phyloP scores from a whole-genome alignment of 257 asterid genomes.

The Salvia miltiorrhiza region DNA sequence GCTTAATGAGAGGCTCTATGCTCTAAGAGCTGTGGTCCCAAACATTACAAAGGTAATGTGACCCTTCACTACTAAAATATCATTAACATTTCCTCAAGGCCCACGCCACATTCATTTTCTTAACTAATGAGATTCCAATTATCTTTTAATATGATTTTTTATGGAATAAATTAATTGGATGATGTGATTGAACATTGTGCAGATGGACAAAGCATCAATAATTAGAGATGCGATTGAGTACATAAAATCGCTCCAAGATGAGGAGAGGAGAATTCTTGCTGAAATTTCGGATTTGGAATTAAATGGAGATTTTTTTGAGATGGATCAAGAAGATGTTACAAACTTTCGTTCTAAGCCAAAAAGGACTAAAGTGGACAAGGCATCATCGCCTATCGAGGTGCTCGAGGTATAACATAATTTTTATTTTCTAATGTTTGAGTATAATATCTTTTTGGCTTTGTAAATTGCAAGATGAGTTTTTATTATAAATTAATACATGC shows the following conservation, averaged over 20 bases:
- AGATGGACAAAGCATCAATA: constrained; percentile 87
- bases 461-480: background rate
- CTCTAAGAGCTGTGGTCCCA: constrained; percentile 81
- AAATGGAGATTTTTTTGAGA: constrained; percentile 18
- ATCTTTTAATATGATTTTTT: too few relatives aligned
- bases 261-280: constrained; percentile 47
- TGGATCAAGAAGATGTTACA: constrained; percentile 34
- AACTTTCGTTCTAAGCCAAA: constrained; percentile 32
- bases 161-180: too few relatives aligned
- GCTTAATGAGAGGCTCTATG: constrained; percentile 69
- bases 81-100: background rate
- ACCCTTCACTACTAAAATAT: background rate
- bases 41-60: constrained; percentile 64
- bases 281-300: constrained; percentile 53
- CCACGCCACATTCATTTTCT: background rate
- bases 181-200: background rate
- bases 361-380: constrained; percentile 33
- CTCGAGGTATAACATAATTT: constrained; percentile 47
- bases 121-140: too few relatives aligned
- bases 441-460: background rate
- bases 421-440: background rate
- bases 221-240: constrained; percentile 74
- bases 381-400: constrained; percentile 45
- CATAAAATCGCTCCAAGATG: constrained; percentile 45
- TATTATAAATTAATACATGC: background rate